Evolutionary conservation across 2,329 filamentous ascomycete species (phyloP).

Genomic region (Aspergillus puulaauensis): DNA sequence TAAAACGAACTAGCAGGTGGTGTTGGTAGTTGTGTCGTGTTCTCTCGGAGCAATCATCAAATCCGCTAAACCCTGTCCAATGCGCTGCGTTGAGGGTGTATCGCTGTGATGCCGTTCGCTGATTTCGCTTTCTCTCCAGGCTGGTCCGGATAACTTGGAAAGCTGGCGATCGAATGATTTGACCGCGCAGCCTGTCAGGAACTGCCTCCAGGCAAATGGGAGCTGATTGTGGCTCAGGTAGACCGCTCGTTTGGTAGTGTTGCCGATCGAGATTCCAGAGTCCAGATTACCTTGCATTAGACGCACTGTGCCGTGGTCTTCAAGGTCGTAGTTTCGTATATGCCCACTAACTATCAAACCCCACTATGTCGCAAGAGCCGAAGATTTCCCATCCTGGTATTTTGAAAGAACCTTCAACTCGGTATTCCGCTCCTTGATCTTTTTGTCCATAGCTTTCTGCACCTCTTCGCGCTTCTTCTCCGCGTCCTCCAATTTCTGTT

Average conservation of each 20-base stretch:
- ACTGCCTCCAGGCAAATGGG: background rate
- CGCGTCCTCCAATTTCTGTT: conserved; percentile 36
- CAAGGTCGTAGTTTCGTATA: background rate
- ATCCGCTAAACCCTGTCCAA: background rate
- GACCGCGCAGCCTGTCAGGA: background rate
- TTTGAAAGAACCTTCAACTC: conserved; percentile 45
- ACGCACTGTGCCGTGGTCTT: background rate
- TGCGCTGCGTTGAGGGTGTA: too few relatives aligned
- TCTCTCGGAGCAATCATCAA: background rate
- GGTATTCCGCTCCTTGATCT: conserved; percentile 42
- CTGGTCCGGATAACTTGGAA: background rate
- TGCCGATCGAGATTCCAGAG: background rate
- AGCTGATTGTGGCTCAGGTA: background rate
- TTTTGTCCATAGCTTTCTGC: conserved; percentile 43
- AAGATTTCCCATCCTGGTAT: conserved; percentile 39
- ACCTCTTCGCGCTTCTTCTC: conserved; percentile 40
- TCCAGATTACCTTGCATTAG: background rate
- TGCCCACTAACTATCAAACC: background rate
- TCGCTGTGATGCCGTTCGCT: background rate
- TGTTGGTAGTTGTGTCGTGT: background rate
- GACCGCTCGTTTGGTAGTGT: background rate
- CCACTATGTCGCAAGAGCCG: conserved; percentile 23
- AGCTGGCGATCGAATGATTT: background rate
- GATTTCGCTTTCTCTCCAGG: too few relatives aligned
- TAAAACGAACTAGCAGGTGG: background rate